Base-by-base conservation (phyloP, 2,329 filamentous ascomycete genomes). In the Neofusicoccum laricinum region DNA sequence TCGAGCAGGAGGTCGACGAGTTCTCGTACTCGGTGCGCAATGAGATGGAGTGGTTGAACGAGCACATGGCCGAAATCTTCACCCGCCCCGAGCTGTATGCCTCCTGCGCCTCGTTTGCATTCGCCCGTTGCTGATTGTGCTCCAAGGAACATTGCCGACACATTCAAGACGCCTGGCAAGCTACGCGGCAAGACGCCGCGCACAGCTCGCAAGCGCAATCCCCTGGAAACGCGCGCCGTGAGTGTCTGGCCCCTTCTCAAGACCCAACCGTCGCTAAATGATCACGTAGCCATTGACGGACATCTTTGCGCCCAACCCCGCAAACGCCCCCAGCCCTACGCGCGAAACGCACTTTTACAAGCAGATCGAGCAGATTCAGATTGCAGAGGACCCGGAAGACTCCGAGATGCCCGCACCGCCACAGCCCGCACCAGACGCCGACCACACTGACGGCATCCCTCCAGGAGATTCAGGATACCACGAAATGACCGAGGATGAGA, bases 11-110 rank as follows among this genome's bases (percentile, higher is more conserved):
- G 77, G 86, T 91, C 63, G 94, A 98, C 69, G 96, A 99, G 79
- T 96, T 98, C 73, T 87, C 91, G 48, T 98, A 91, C 79, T 92
- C 93, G 34, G 93, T 92, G 67, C 88, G 91, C 65, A 96, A 98
- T 78, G 95, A 99, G 77, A 82, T 98, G 73, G 93, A 98, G 75
- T 99, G 95, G 95, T 83, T 99, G 71, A 98, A 99, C 73, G 95
- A 98, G 80, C 95, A 99, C 77, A 97, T 99, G 94, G 87, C 88
- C 57, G 92, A 96, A 68, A 92, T 99, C 72, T 96, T 98, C 76
- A 90, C 88, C 71, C 88, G 90, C 71, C 90, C 93, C 73, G 88
- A 93, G 78, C 86, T 93, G 95, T 97, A 86, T 72, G 90, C 65
- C 65, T 63, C 32, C 14, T 7, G 3, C n/a, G 2, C 7, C 14